Percentiles rank a stretch among this genome's conserved stretches.
phyloP scores from a whole-genome alignment of 257 asterid genomes.

The Fraxinus quadrangulata region DNA sequence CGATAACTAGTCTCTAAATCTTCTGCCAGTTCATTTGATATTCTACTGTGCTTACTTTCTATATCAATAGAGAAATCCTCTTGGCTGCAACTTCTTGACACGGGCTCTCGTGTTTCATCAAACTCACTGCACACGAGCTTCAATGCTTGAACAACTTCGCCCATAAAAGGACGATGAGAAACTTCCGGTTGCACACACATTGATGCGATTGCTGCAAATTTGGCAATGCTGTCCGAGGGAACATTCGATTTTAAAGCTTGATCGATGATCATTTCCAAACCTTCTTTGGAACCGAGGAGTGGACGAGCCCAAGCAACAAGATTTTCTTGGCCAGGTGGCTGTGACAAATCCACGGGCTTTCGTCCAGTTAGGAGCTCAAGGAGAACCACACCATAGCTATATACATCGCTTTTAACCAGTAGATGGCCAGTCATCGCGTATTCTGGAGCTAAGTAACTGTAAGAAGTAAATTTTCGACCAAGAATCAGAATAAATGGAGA shows the following conservation, averaged over 20 bases:
- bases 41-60: constrained; percentile 42
- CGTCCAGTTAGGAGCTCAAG: constrained; percentile 89
- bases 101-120: constrained; percentile 54
- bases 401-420: constrained; percentile 91
- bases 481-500: not conserved
- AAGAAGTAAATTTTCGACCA: constrained; percentile 9
- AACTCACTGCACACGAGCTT: constrained; percentile 83
- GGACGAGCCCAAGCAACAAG: constrained; percentile 94
- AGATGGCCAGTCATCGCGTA: constrained; percentile 99
- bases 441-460: constrained; percentile 93
- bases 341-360: constrained; percentile 86
- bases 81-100: constrained; percentile 66
- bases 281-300: constrained; percentile 59
- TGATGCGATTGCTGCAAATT: constrained; percentile 88
- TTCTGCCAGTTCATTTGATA: constrained; percentile 47
- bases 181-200: constrained; percentile 98
- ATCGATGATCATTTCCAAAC: constrained; percentile 63
- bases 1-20: constrained; percentile 30
- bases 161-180: constrained; percentile 97
- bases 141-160: constrained; percentile 94
- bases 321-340: constrained; percentile 89
- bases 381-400: constrained; percentile 94
- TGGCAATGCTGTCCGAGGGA: constrained; percentile 54
- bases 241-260: constrained; percentile 40
- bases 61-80: constrained; percentile 47